Evolutionary conservation across 1,284 basidiomycete genomes (phyloP).

Genomic region (Leucoagaricus sp.): DNA sequence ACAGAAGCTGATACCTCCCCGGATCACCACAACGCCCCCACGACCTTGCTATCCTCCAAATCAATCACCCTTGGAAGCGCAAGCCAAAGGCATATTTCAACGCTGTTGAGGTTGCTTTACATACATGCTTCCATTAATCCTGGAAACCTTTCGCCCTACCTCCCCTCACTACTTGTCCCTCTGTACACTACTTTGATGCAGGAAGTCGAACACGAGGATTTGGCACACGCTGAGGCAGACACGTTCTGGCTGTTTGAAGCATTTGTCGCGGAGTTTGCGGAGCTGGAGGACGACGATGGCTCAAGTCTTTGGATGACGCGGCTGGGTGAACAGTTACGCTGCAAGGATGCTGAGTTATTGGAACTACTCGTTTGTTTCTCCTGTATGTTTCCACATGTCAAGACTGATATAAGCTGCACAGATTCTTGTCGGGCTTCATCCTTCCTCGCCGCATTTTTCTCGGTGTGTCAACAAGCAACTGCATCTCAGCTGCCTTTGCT

Average conservation of each 20-base stretch:
- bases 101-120: slow-evolving; percentile 71
- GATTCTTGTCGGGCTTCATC: slow-evolving; percentile 68
- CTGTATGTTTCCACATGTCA: background rate
- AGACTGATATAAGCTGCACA: slow-evolving; percentile 12
- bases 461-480: slow-evolving; percentile 52
- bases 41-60: slow-evolving; percentile 55
- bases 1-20: slow-evolving; percentile 22
- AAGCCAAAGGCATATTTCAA: slow-evolving; percentile 63
- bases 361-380: slow-evolving; percentile 51
- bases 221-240: slow-evolving; percentile 74
- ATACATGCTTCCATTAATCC: slow-evolving; percentile 73
- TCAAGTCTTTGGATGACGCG: slow-evolving; percentile 62
- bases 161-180: slow-evolving; percentile 67
- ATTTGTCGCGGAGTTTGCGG: slow-evolving; percentile 69
- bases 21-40: slow-evolving; percentile 29
- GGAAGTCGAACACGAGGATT: slow-evolving; percentile 62
- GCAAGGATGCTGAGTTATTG: slow-evolving; percentile 66
- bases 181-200: slow-evolving; percentile 63
- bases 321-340: slow-evolving; percentile 60
- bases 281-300: slow-evolving; percentile 67
- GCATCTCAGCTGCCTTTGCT: background rate
- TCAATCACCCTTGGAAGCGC: slow-evolving; percentile 44
- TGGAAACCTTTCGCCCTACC: slow-evolving; percentile 64
- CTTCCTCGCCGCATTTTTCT: slow-evolving; percentile 75
- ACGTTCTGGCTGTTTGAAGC: slow-evolving; percentile 81